phyloP scores from a whole-genome alignment of 176 grass and related monocot genomes.

The Musa itinerans region DNA sequence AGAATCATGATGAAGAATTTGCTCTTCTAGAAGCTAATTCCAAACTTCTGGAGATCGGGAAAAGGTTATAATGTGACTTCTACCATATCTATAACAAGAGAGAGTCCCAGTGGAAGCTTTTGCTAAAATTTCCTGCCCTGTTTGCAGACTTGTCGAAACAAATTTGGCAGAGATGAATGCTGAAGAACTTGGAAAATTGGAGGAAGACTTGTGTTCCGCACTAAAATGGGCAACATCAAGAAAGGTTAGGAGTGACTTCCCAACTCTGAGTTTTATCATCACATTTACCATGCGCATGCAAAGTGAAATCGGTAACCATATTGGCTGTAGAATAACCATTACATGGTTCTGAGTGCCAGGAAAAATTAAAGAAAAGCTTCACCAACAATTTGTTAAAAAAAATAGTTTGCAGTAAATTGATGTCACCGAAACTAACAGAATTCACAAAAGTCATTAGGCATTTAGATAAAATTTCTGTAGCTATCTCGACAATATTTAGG shows the following conservation, averaged over 20 bases:
- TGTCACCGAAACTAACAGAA: too few species aligned
- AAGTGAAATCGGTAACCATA: not conserved
- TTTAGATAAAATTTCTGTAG: too few species aligned
- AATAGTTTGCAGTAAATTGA: too few species aligned
- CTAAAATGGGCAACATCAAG: slow-evolving; percentile 35
- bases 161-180: slow-evolving; percentile 35
- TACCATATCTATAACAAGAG: not conserved
- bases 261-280: not conserved
- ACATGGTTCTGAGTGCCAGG: too few species aligned
- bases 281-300: not conserved
- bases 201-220: slow-evolving; percentile 40
- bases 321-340: too few species aligned
- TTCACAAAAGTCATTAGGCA: too few species aligned
- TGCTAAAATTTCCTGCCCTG: slow-evolving; percentile 7
- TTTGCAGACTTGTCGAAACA: slow-evolving; percentile 33
- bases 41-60: slow-evolving; percentile 27
- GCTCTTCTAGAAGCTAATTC: slow-evolving; percentile 21
- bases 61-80: slow-evolving; percentile 32
- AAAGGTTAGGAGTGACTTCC: slow-evolving; percentile 26
- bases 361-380: too few species aligned
- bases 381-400: too few species aligned
- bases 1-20: slow-evolving; percentile 20
- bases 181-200: slow-evolving; percentile 33
- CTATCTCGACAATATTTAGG: too few species aligned
- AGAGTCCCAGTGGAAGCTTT: not conserved